Evolutionary conservation across 345 rosid genomes (phyloP).

Genomic region (Syzygium aqueum): DNA sequence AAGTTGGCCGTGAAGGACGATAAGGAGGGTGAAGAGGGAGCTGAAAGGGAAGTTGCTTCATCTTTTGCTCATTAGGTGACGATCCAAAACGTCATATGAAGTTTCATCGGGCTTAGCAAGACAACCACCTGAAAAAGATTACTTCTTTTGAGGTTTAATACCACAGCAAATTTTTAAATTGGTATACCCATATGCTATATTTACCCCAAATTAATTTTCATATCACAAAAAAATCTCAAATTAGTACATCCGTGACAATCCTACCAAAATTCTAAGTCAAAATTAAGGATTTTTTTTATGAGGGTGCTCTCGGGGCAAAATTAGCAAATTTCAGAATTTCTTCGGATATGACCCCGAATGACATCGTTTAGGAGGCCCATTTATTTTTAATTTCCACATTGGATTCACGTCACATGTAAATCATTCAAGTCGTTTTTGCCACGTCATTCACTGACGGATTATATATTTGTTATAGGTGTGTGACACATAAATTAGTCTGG

Average conservation of each 20-base stretch:
- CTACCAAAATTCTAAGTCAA: neutral
- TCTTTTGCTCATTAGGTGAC: neutral
- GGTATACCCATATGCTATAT: neutral
- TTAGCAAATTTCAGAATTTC: too few species aligned
- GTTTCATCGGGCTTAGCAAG: neutral
- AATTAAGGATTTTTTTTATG: neutral
- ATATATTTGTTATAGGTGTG: neutral
- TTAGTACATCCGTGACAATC: too few species aligned
- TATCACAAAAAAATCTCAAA: too few species aligned
- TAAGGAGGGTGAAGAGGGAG: neutral
- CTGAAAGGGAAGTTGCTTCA: neutral
- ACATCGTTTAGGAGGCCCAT: neutral
- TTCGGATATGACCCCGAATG: neutral
- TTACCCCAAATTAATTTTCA: too few species aligned
- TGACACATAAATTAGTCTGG: too few species aligned
- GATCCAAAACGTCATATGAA: neutral
- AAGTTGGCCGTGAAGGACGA: constrained; percentile 59
- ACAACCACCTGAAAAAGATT: neutral
- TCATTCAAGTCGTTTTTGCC: neutral
- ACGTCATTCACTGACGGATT: too few species aligned
- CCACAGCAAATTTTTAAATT: neutral
- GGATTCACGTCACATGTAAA: neutral
- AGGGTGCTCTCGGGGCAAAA: neutral
- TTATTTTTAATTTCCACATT: neutral
- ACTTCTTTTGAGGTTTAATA: neutral